phyloP scores from a whole-genome alignment of 441 rosid genomes.

The Adansonia madagascariensis region DNA sequence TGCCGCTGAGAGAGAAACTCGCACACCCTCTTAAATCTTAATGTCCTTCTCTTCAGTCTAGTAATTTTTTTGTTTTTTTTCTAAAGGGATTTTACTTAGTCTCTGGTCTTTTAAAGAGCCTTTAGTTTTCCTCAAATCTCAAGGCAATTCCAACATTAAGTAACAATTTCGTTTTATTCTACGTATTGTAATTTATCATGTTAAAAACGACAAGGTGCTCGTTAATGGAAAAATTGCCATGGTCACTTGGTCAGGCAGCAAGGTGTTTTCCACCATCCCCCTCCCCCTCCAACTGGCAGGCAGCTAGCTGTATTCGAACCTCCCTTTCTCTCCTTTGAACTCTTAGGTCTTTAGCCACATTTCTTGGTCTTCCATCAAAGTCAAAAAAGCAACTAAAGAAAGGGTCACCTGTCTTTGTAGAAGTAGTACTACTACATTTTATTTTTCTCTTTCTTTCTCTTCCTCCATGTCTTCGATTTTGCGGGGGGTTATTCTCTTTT shows the following conservation, averaged over 20 bases:
- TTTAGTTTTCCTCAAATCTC: constrained; percentile 28
- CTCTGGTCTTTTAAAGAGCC: background rate
- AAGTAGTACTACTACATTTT: no score
- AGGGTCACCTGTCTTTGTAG: no score
- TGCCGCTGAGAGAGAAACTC: constrained; percentile 38
- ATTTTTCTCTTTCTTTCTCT: no score
- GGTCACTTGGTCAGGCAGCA: constrained; percentile 29
- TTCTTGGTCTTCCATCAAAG: constrained; percentile 57
- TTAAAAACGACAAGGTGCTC: constrained; percentile 37
- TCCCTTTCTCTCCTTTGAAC: constrained; percentile 3
- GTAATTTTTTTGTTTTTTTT: background rate
- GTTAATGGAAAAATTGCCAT: constrained; percentile 31
- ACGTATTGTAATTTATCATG: background rate
- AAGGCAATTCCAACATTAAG: constrained; percentile 34
- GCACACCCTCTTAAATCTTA: constrained; percentile 12
- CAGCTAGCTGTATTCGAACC: background rate
- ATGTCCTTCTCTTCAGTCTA: constrained; percentile 7
- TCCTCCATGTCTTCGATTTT: no score
- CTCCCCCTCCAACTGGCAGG: background rate
- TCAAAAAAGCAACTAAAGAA: constrained; percentile 49
- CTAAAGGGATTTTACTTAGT: background rate
- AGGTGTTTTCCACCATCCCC: constrained; percentile 20
- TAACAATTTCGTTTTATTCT: constrained; percentile 39
- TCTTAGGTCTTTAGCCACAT: background rate
- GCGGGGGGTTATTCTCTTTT: no score